Evolutionary conservation across 129 eudicot genomes (phyloP), one percentile per base, ranked within the genome.

Genomic region (Silybum marianum): DNA sequence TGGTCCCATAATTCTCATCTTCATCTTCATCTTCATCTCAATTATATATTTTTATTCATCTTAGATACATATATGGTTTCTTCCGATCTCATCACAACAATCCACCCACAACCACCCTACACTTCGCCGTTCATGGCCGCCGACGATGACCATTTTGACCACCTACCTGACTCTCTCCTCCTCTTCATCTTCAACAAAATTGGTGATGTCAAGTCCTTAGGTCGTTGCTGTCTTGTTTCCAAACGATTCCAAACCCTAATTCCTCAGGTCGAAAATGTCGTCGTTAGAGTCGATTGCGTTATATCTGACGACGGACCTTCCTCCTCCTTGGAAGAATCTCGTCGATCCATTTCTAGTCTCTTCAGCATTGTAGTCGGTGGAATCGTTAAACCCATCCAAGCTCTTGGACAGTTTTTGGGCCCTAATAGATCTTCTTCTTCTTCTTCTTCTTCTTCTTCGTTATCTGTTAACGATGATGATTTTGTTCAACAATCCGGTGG

Each of bases 271-370:
- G 91, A 93, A 21, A 86, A 88, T 78, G 89, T 90, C 76, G 76
- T 91, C 22, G 97, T 93, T 19, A 89, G 93, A 1, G 98, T 93
- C 66, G 98, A 93, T 58, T 93, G 97, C 77, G 98, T 93, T 7
- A 88, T 93, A 77, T 91, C 97, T 86, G 94, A 91, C 66, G 93
- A 93, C 48, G 98, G 89, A 12, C 51, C 87, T 11, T 23, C 89
- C 1, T 40, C 86, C 1, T 3, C n/a, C 13, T 34, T 88, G 7
- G 87, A 81, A 34, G 91, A 93, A 68, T 82, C 97, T 1, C 84
- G 90, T 71, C 39, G 82, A 65, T 87, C 94, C 7, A 82, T 90
- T 63, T 79, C 90, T 1, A 78, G 84, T 21, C 75, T 91, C 23
- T 66, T 91, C 19, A 77, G 97, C 0, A 23, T 80, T 19, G 46